phyloP scores from a whole-genome alignment of 768 basidiomycete species.

The Ramaria rubella region DNA sequence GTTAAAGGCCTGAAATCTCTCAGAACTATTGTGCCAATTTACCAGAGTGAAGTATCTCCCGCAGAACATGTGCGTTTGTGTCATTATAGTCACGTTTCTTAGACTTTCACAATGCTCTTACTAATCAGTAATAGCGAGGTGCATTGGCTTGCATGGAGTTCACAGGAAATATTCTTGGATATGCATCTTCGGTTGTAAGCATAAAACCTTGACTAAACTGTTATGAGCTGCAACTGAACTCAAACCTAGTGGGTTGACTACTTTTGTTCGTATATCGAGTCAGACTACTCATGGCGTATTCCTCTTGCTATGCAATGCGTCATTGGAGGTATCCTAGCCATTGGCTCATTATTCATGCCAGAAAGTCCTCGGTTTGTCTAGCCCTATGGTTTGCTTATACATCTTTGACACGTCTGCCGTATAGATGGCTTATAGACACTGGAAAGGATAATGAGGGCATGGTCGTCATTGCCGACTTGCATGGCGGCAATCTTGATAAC shows the following conservation, averaged over 20 bases:
- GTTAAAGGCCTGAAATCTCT: neutral
- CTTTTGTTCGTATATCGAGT: constrained; percentile 82
- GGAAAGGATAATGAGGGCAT: constrained; percentile 80
- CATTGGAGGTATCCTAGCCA: constrained; percentile 73
- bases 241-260: constrained; percentile 80
- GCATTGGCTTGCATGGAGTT: constrained; percentile 94
- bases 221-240: neutral
- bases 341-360: constrained; percentile 77
- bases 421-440: constrained; percentile 84
- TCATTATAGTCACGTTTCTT: neutral
- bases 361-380: constrained; percentile 73
- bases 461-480: constrained; percentile 80
- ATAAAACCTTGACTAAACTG: too few relatives aligned
- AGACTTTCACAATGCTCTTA: constrained; percentile 2
- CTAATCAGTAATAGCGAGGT: constrained; percentile 52
- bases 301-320: constrained; percentile 85
- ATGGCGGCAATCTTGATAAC: constrained; percentile 72
- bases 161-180: constrained; percentile 87
- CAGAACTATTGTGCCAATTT: constrained; percentile 94
- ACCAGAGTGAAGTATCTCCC: constrained; percentile 93
- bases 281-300: constrained; percentile 84
- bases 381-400: constrained; percentile 70
- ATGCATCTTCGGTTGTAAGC: constrained; percentile 82
- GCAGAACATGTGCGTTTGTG: constrained; percentile 72
- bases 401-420: constrained; percentile 53